Evolutionary conservation across 768 basidiomycete genomes (phyloP), one percentile per base, ranked within the genome.

Genomic region (Leccinum boreale): DNA sequence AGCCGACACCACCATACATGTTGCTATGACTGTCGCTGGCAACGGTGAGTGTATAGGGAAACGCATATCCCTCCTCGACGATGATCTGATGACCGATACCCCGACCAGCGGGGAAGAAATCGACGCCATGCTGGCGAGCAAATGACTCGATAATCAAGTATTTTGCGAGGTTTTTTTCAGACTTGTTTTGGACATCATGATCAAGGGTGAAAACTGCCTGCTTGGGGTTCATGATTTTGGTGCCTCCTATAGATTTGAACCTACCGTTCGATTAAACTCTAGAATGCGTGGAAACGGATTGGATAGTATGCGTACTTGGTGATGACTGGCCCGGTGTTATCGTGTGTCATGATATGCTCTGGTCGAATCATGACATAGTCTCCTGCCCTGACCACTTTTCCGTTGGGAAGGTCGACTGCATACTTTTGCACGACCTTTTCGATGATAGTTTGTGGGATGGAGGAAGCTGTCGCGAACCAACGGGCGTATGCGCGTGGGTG

Each of bases 311-410:
- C 89, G 68, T 69, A 94, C 94, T 98, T 99, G 70, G 90, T 87
- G 59, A 99, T 96, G 61, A 99, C 95, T 7, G 97, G 96, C 0
- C 94, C 97, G 12, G 97, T 99, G 70, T 98, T 98, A 68, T 99
- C 97, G 63, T 95, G 94, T 10, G 92, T 95, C 93, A 95, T 95
- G 65, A 98, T 94, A 82, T 98, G 94, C 70, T 98, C 89, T 23
- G 97, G 97, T 44, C 86, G 85, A 75, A 99, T 97, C 95, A 98
- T 99, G 39, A 98, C 94, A 85, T 98, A 98, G 86, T 99, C 97
- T 14, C 96, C 97, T 36, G 94, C 92, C 65, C 85, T 86, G 63
- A 98, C 91, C 15, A 79, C 77, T 70, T 89, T 92, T 46, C 88
- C 89, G 53, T 80, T 74, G 3, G 92, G 86, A 1, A 94, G 78